Evolutionary conservation across 1,139 yeast genomes (phyloP).

Genomic region (Kodamaea ohmeri): DNA sequence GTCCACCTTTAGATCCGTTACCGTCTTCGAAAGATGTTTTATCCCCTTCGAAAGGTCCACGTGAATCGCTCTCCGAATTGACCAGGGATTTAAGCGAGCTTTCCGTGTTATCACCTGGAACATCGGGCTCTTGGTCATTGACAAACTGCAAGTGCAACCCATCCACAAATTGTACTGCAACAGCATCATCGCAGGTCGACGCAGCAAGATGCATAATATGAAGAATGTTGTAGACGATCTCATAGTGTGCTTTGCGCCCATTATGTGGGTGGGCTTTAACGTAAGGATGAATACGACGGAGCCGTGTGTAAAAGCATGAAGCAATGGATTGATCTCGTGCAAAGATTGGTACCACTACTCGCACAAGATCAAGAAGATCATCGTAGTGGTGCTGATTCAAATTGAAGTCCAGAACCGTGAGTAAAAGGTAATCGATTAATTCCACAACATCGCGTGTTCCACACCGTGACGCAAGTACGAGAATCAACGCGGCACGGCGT

Average conservation of each 20-base stretch:
- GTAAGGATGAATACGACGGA: conserved; percentile 1
- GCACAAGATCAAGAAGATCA: conserved; percentile 11
- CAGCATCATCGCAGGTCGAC: not conserved
- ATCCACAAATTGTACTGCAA: not conserved
- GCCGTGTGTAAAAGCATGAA: conserved; percentile 1
- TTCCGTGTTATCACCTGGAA: too few relatives aligned
- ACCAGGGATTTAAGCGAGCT: too few relatives aligned
- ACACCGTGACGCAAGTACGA: conserved; percentile 6
- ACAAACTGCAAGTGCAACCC: not conserved
- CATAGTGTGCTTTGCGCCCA: conserved; percentile 5
- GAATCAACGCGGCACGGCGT: conserved; percentile 10
- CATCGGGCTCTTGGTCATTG: not conserved
- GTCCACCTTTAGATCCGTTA: too few relatives aligned
- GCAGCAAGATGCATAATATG: conserved; percentile 5
- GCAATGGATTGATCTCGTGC: not conserved
- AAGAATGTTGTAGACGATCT: conserved; percentile 8
- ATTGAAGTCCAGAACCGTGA: conserved; percentile 15
- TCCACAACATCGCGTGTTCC: not conserved
- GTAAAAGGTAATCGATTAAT: conserved; percentile 11
- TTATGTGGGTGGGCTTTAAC: conserved; percentile 2
- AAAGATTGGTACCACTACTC: conserved; percentile 13
- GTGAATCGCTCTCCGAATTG: too few relatives aligned
- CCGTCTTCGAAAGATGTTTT: too few relatives aligned
- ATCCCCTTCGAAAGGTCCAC: too few relatives aligned
- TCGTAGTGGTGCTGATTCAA: conserved; percentile 11